Evolutionary conservation across 2,329 filamentous ascomycete genomes (phyloP), one percentile per base, ranked within the genome.

Genomic region (Acarospora socialis): DNA sequence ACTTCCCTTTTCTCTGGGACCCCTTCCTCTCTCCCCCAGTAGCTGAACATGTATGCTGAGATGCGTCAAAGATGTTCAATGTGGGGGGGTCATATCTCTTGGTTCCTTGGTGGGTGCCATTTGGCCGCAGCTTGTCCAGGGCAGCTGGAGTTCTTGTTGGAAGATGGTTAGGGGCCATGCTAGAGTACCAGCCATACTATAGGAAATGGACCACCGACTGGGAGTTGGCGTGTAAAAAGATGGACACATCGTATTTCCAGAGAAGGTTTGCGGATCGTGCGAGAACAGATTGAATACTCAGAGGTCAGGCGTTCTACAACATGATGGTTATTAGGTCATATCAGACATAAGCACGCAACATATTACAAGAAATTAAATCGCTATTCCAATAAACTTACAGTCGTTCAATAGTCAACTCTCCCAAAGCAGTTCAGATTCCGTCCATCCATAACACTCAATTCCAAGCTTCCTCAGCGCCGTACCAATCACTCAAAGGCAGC

Each of bases 171-270:
- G 55, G 55, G 5, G 50, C 51, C 0, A 24, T 55, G 29, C 38
- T 59, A 18, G 55, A 55, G 3, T 59, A 59, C 38, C 50, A 55
- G 37, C 56, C 56, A 2, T 58, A 51, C 28, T 48, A 49, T 32
- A 38, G 39, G 23, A 42, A 55, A 38, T 59, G 52, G 50, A 56
- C 51, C 6, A 51, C 46, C 6, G 54, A 59, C 24, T 59, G 55
- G 55, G 44, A 54, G 7, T 32, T 41, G 8, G 53, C 54, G 3
- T 53, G 51, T 34, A 26, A 34, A 18, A 50, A 50, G 39, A 58
- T 58, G 55, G 36, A 49, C 14, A 28, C 18, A 17, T 35, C 23
- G 10, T 16, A 8, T n/a, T 35, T 40, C 21, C 31, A 37, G 39
- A 30, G 34, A 15, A 23, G 29, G 10, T 43, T 43, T 32, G 36